Percentiles rank a stretch among this genome's conserved stretches.
phyloP scores from a whole-genome alignment of 2,329 filamentous ascomycete genomes.

The Gaeumannomyces sp. region DNA sequence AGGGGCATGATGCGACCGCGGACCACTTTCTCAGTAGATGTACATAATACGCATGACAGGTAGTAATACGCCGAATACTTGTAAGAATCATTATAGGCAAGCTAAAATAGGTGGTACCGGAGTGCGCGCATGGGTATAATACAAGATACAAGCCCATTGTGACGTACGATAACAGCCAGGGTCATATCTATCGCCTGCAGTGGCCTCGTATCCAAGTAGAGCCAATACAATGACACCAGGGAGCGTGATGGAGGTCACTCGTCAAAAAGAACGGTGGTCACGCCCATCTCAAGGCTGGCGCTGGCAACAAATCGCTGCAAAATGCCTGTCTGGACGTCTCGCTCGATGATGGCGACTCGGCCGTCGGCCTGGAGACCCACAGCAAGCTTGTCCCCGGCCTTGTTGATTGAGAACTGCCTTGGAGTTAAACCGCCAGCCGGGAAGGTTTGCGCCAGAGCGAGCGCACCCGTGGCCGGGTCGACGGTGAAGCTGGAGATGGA shows the following conservation, averaged over 20 bases:
- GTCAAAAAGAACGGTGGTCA: conserved; percentile 42
- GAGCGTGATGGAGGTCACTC: not conserved
- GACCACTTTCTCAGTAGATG: no score
- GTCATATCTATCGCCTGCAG: not conserved
- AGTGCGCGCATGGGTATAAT: not conserved
- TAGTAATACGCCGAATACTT: no score
- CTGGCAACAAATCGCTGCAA: conserved; percentile 42
- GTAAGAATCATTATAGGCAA: no score
- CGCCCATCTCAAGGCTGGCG: conserved; percentile 35
- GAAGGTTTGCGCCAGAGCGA: conserved; percentile 51
- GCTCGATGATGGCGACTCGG: conserved; percentile 53
- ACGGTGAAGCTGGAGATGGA: conserved; percentile 59
- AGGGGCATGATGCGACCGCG: no score
- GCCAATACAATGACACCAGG: not conserved
- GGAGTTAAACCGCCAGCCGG: conserved; percentile 60
- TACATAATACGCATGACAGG: no score
- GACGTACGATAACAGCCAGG: not conserved
- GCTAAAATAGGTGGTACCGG: no score
- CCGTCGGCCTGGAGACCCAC: conserved; percentile 58
- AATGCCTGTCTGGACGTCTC: conserved; percentile 53
- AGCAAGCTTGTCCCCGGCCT: conserved; percentile 56
- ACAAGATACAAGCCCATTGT: not conserved
- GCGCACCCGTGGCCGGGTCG: conserved; percentile 43
- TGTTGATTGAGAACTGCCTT: conserved; percentile 62
- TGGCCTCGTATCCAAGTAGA: not conserved